These are phyloP conservation scores for Tripidium arundinaceum DNA, from an alignment of 202 grass and related monocot species.

Conservation along the genomic window DNA sequence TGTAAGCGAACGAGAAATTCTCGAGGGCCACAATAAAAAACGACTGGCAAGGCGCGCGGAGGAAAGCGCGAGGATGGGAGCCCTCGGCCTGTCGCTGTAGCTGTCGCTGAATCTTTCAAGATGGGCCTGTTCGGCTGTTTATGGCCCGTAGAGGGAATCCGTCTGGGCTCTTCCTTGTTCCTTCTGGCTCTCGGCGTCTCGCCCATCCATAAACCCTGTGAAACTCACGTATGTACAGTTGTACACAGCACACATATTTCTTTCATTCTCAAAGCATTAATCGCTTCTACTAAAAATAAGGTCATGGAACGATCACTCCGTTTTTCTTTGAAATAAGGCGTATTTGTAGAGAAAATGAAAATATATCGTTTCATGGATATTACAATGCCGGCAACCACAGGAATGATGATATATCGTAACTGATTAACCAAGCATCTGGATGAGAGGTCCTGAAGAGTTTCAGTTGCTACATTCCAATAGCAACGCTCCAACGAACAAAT, in stretches of 20 bases:
- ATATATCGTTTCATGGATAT: not conserved
- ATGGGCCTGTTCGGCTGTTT: not conserved
- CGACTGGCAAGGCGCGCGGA: constrained; percentile 9
- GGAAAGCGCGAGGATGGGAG: constrained; percentile 4
- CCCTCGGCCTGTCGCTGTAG: constrained; percentile 4
- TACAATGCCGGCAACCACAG: not conserved
- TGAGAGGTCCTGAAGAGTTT: not conserved
- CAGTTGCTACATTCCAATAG: constrained; percentile 4
- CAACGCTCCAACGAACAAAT: constrained; percentile 20
- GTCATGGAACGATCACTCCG: not conserved
- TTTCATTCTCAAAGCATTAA: not conserved
- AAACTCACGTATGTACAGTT: too few relatives aligned
- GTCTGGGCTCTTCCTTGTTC: not conserved
- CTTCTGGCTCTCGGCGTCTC: too few relatives aligned
- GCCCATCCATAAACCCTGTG: too few relatives aligned
- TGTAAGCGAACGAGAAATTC: not conserved
- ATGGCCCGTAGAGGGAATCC: not conserved
- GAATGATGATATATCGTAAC: not conserved
- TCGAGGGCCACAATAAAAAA: constrained; percentile 34
- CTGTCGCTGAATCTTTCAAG: not conserved
- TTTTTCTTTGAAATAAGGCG: not conserved
- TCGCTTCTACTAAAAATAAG: not conserved
- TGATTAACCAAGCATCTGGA: constrained; percentile 9
- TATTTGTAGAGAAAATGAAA: not conserved
- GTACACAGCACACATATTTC: too few relatives aligned